Evolutionary conservation across 2,329 filamentous ascomycete genomes (phyloP).

Genomic region (Fonsecaea pugnacius): DNA sequence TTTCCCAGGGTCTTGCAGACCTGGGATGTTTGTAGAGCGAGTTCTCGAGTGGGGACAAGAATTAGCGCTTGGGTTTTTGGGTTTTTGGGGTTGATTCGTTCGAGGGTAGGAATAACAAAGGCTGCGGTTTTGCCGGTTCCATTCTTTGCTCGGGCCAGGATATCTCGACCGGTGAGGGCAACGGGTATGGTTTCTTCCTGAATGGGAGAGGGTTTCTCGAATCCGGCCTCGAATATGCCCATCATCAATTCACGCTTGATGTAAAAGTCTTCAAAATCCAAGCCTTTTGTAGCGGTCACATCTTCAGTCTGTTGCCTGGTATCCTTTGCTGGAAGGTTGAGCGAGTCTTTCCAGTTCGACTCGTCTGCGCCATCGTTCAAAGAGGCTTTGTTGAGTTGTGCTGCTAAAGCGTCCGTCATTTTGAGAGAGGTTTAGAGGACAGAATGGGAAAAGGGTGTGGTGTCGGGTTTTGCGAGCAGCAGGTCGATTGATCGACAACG

Average conservation of each 20-base stretch:
- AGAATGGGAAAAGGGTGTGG: not conserved
- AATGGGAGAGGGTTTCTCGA: slow-evolving; percentile 97
- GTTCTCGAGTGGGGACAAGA: slow-evolving; percentile 92
- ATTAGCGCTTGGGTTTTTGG: slow-evolving; percentile 96
- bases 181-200: slow-evolving; percentile 99
- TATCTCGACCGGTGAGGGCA: slow-evolving; percentile 90
- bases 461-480: not conserved
- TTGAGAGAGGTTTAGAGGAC: slow-evolving; percentile 10
- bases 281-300: slow-evolving; percentile 95
- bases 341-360: slow-evolving; percentile 50
- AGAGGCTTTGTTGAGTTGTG: slow-evolving; percentile 51
- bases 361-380: slow-evolving; percentile 48
- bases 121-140: slow-evolving; percentile 98
- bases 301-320: slow-evolving; percentile 64
- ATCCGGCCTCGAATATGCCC: slow-evolving; percentile 99
- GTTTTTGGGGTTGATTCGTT: slow-evolving; percentile 95
- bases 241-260: slow-evolving; percentile 95
- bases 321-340: slow-evolving; percentile 55
- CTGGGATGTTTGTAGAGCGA: slow-evolving; percentile 97
- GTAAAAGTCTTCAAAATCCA: slow-evolving; percentile 97
- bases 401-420: slow-evolving; percentile 43
- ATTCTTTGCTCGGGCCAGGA: slow-evolving; percentile 96
- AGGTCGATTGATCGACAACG: not conserved
- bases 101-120: slow-evolving; percentile 92
- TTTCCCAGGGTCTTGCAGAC: slow-evolving; percentile 99